phyloP scores from a whole-genome alignment of 768 basidiomycete species.

The Tricholoma hemisulphureum region DNA sequence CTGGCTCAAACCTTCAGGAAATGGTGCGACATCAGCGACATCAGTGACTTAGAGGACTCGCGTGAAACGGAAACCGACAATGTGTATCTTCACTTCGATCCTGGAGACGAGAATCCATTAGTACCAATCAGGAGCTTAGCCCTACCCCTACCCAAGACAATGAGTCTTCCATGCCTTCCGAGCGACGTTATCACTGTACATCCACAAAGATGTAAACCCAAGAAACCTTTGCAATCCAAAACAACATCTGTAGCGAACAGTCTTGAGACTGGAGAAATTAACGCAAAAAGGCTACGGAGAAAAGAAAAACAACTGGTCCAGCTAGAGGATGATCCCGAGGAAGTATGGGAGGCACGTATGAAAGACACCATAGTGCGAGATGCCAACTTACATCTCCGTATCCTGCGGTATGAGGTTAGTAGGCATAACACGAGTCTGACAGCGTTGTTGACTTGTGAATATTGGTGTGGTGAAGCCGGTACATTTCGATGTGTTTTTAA shows the following conservation, averaged over 20 bases:
- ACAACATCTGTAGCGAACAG: neutral
- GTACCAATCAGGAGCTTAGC: neutral
- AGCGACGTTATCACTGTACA: neutral
- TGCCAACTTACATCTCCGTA: constrained; percentile 47
- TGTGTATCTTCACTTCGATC: constrained; percentile 36
- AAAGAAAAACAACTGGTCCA: constrained; percentile 8
- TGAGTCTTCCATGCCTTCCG: neutral
- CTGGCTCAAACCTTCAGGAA: neutral
- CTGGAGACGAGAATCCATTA: constrained; percentile 9
- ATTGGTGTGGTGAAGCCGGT: constrained; percentile 46
- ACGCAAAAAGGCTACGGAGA: constrained; percentile 8
- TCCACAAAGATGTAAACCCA: neutral
- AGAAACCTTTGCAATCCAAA: neutral
- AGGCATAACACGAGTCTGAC: neutral
- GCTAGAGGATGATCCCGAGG: constrained; percentile 29
- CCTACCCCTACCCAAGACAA: neutral
- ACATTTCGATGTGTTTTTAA: constrained; percentile 51
- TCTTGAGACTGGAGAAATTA: neutral
- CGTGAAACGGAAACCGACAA: constrained; percentile 20
- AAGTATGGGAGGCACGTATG: constrained; percentile 42
- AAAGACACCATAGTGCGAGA: constrained; percentile 44
- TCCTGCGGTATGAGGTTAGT: constrained; percentile 66
- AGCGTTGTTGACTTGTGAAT: neutral
- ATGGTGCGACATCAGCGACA: neutral
- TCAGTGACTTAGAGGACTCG: neutral